These are phyloP conservation scores for Leccinum boreale DNA, from an alignment of 768 basidiomycete genomes.

Conservation along the genomic window DNA sequence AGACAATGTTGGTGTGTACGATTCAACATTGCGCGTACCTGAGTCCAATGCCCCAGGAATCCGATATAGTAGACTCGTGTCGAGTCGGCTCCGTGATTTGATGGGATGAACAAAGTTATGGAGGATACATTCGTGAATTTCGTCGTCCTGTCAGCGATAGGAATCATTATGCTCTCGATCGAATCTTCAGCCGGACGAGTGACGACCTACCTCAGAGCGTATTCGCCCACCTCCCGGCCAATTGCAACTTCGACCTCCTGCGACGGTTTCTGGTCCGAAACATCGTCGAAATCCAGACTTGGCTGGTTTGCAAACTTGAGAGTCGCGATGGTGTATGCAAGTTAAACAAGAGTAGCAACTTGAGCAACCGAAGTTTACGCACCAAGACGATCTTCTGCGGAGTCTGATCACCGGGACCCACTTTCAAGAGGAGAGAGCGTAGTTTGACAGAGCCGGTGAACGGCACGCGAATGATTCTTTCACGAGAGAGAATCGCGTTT, in stretches of 20 bases:
- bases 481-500: constrained; percentile 1
- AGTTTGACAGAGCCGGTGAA: constrained; percentile 88
- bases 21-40: constrained; percentile 42
- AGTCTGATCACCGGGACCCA: constrained; percentile 78
- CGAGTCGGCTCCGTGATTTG: constrained; percentile 74
- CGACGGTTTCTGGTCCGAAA: constrained; percentile 54
- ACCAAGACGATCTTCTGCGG: constrained; percentile 73
- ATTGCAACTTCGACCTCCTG: constrained; percentile 74
- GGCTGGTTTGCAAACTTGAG: constrained; percentile 74
- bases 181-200: not conserved
- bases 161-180: not conserved
- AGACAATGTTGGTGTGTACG: not conserved
- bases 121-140: constrained; percentile 84
- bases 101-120: constrained; percentile 80
- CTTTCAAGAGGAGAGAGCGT: constrained; percentile 76
- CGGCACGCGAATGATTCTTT: constrained; percentile 77
- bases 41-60: constrained; percentile 77
- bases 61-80: constrained; percentile 81
- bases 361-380: constrained; percentile 22
- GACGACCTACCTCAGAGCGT: constrained; percentile 66
- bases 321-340: not conserved
- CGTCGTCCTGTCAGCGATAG: constrained; percentile 52
- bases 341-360: not conserved
- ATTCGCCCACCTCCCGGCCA: constrained; percentile 79
- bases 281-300: constrained; percentile 80